A percentile compares a stretch with the other conserved stretches of the same genome.
Conservation (phyloP, 495 filamentous ascomycete species). For the Astrothelium subdiscretum region DNA sequence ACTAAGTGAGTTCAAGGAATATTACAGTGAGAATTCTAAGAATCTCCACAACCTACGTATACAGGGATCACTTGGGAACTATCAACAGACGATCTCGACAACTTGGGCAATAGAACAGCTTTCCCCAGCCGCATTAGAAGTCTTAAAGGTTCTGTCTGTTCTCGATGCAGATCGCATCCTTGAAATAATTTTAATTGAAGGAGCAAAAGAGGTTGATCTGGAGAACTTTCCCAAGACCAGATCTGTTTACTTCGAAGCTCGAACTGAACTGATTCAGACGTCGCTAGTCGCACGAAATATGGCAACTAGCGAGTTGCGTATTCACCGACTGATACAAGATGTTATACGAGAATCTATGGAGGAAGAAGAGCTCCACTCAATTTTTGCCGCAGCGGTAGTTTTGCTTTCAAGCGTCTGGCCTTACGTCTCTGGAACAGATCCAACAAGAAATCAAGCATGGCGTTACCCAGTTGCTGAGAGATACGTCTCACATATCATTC, state of each 20-base stretch:
- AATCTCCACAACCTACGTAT: neutral
- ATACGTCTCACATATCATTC: neutral
- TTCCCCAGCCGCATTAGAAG: neutral
- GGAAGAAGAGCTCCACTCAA: neutral
- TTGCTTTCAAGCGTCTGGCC: constrained; percentile 1
- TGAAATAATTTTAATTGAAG: neutral
- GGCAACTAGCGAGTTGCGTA: neutral
- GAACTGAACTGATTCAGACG: constrained; percentile 1
- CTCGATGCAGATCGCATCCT: neutral
- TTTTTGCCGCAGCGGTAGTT: neutral
- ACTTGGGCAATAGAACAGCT: constrained; percentile 1
- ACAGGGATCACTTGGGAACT: neutral
- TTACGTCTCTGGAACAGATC: constrained; percentile 1
- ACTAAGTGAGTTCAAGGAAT: neutral
- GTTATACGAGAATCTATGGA: neutral
- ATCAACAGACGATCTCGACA: neutral
- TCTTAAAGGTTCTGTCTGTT: neutral
- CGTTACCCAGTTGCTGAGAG: neutral
- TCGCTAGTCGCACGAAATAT: neutral
- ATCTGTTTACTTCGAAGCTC: neutral
- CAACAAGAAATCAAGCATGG: neutral
- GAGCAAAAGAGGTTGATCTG: neutral
- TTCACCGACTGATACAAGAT: neutral
- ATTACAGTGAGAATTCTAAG: neutral
- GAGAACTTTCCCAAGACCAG: neutral